phyloP scores from a whole-genome alignment of 2,329 filamentous ascomycete genomes.

The Chaetomiaceae sp. region DNA sequence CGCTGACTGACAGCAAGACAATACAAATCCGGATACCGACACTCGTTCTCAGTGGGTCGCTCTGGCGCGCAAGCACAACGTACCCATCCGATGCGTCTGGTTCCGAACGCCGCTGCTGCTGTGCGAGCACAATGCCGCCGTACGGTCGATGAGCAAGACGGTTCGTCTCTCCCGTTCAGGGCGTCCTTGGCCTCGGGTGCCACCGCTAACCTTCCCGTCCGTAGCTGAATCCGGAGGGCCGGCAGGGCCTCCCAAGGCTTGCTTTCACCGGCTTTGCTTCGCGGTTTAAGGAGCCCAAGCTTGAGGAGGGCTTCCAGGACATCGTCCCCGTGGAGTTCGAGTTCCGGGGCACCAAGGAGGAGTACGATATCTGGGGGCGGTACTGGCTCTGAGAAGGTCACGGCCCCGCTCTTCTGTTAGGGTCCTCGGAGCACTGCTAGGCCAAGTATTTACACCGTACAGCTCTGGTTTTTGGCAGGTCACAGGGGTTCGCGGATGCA shows the following conservation, averaged over 20 bases:
- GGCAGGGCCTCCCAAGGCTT: constrained; percentile 65
- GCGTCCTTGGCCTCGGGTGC: too few species aligned
- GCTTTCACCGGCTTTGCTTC: constrained; percentile 73
- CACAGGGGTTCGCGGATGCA: too few species aligned
- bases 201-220: constrained; percentile 3
- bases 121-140: constrained; percentile 79
- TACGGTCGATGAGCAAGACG: constrained; percentile 60
- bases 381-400: constrained; percentile 59
- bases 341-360: constrained; percentile 63
- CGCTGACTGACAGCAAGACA: constrained; percentile 52
- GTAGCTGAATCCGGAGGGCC: constrained; percentile 75
- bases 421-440: too few species aligned
- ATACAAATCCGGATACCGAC: constrained; percentile 83
- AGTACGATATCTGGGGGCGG: constrained; percentile 64
- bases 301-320: constrained; percentile 77
- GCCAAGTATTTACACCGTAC: too few species aligned
- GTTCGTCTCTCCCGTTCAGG: constrained; percentile 23
- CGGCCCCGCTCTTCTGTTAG: not conserved
- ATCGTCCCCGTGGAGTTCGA: constrained; percentile 69
- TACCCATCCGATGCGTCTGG: constrained; percentile 79
- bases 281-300: constrained; percentile 64
- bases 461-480: too few species aligned
- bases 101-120: constrained; percentile 68
- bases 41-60: constrained; percentile 73
- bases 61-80: constrained; percentile 61